Evolutionary conservation across 805 yeast genomes (phyloP).

Genomic region (Sugiyamaella mastotermitis): DNA sequence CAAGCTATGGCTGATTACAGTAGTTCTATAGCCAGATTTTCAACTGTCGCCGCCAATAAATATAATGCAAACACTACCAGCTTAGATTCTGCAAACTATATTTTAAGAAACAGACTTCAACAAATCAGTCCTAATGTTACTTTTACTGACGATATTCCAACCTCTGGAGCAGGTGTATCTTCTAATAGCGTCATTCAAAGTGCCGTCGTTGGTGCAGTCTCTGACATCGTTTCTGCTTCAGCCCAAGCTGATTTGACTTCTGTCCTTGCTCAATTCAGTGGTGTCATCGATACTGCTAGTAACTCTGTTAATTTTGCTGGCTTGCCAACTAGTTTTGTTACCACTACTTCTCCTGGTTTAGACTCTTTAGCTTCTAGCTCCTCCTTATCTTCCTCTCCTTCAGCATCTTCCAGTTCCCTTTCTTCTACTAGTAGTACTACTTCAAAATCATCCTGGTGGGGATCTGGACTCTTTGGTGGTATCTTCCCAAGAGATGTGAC

Average conservation of each 20-base stretch:
- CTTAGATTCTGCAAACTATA: constrained; percentile 1
- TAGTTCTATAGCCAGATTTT: constrained; percentile 1
- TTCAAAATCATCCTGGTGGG: too few species aligned
- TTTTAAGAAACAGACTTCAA: constrained; percentile 2
- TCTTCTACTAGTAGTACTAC: too few species aligned
- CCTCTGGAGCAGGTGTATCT: too few species aligned
- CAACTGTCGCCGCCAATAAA: not conserved
- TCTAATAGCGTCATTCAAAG: not conserved
- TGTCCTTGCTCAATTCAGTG: not conserved
- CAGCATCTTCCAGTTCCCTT: too few species aligned
- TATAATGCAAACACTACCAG: constrained; percentile 1
- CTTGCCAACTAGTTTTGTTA: too few species aligned
- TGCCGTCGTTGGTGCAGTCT: constrained; percentile 1
- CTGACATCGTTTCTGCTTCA: too few species aligned
- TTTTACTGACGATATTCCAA: not conserved
- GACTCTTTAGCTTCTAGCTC: too few species aligned
- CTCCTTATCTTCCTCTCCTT: too few species aligned
- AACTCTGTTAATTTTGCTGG: too few species aligned
- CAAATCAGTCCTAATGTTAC: constrained; percentile 3
- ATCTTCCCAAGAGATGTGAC: too few species aligned
- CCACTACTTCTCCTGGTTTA: too few species aligned
- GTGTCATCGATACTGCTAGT: not conserved
- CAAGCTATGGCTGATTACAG: constrained; percentile 3
- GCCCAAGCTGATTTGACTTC: not conserved
- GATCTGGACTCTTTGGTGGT: too few species aligned